phyloP scores from a whole-genome alignment of 108 stramenopile genomes.

The Cyclostephanos invisitatus region DNA sequence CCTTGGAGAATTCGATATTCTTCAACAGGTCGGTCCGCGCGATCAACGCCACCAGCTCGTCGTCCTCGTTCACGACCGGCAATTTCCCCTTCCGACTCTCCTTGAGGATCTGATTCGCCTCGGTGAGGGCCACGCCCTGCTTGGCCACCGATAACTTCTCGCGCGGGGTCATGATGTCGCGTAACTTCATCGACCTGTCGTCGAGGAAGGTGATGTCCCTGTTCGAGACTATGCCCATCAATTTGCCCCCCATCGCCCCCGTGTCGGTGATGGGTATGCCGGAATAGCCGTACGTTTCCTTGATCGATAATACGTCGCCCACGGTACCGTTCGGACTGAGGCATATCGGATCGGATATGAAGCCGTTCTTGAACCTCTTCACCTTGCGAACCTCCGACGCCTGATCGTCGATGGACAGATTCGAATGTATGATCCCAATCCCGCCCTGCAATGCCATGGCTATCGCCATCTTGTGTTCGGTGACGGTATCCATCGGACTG shows the following conservation, averaged over 20 bases:
- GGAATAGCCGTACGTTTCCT: conserved; percentile 88
- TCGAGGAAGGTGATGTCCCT: conserved; percentile 97
- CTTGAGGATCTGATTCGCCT: conserved; percentile 97
- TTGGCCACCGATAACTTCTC: conserved; percentile 84
- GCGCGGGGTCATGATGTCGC: conserved; percentile 93
- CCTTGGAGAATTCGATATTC: conserved; percentile 95
- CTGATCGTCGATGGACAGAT: conserved; percentile 93
- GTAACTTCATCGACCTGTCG: conserved; percentile 71
- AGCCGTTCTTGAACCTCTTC: conserved; percentile 99
- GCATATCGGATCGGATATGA: conserved; percentile 98
- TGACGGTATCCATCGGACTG: conserved; percentile 99
- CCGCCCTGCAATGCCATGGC: conserved; percentile 99
- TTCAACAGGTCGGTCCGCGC: conserved; percentile 98
- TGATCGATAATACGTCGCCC: conserved; percentile 84
- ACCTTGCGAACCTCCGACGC: conserved; percentile 91
- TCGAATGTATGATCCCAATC: conserved; percentile 99
- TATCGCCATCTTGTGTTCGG: conserved; percentile 96
- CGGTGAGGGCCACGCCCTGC: conserved; percentile 88
- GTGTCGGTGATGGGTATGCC: conserved; percentile 98
- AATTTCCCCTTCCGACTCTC: conserved; percentile 98
- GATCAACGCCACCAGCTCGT: conserved; percentile 97
- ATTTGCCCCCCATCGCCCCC: conserved; percentile 95
- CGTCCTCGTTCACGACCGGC: conserved; percentile 95
- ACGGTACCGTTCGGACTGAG: conserved; percentile 91
- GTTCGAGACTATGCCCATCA: conserved; percentile 97